Conservation (phyloP, 768 basidiomycete species). For the Tephrocybe sp. region DNA sequence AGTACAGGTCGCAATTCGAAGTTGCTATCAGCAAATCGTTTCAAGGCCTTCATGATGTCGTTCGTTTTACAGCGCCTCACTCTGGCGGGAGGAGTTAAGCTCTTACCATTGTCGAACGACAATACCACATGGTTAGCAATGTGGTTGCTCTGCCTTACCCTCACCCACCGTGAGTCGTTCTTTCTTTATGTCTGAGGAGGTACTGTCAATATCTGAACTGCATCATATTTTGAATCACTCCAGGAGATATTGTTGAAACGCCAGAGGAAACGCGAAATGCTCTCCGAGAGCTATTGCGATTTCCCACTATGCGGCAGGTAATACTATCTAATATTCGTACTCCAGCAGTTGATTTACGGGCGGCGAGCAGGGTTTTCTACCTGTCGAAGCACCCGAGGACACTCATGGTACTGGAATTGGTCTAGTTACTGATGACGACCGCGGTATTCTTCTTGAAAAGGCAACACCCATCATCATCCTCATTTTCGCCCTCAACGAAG, state of each 20-base stretch:
- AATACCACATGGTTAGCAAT: constrained; percentile 29
- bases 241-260: constrained; percentile 35
- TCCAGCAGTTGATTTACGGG: background rate
- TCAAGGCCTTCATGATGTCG: constrained; percentile 36
- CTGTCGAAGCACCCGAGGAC: background rate
- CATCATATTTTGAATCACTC: constrained; percentile 12
- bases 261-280: constrained; percentile 36
- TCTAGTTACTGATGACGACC: constrained; percentile 2
- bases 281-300: constrained; percentile 40
- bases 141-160: constrained; percentile 39
- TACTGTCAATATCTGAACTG: constrained; percentile 7
- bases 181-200: background rate
- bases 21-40: constrained; percentile 40
- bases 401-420: background rate
- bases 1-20: constrained; percentile 45
- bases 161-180: constrained; percentile 38
- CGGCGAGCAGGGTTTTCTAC: background rate
- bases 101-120: constrained; percentile 1
- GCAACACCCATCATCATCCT: constrained; percentile 48
- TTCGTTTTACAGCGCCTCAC: constrained; percentile 22
- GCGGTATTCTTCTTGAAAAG: constrained; percentile 33
- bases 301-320: constrained; percentile 28
- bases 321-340: background rate
- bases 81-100: constrained; percentile 7
- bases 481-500: constrained; percentile 51